A percentile compares a stretch with the other conserved stretches of the same genome.
Evolutionary conservation across 2,329 filamentous ascomycete genomes (phyloP).

Genomic region (Cordyceps farinosa): DNA sequence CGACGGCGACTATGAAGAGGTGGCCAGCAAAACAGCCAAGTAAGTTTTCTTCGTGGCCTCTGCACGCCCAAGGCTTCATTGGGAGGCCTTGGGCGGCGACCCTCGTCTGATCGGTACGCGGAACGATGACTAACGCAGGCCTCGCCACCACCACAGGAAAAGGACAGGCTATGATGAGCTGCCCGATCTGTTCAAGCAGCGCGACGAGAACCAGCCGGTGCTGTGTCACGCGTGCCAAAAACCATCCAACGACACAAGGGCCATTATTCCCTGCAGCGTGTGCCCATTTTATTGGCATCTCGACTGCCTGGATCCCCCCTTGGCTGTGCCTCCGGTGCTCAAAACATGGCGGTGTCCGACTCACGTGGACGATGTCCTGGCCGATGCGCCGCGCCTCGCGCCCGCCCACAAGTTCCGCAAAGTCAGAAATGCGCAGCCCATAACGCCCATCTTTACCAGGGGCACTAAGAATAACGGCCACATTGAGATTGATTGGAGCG

Average conservation of each 20-base stretch:
- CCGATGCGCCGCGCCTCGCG: constrained; percentile 53
- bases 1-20: constrained; percentile 78
- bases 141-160: constrained; percentile 36
- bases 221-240: constrained; percentile 74
- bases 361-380: constrained; percentile 75
- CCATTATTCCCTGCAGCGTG: constrained; percentile 81
- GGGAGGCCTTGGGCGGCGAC: background rate
- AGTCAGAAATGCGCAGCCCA: constrained; percentile 51
- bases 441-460: constrained; percentile 54
- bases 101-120: background rate
- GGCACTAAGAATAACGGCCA: constrained; percentile 68
- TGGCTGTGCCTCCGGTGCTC: constrained; percentile 71
- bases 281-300: constrained; percentile 86
- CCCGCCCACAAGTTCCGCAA: constrained; percentile 61
- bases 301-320: constrained; percentile 83
- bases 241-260: constrained; percentile 56
- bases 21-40: constrained; percentile 59
- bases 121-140: background rate
- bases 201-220: constrained; percentile 72
- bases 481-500: constrained; percentile 63
- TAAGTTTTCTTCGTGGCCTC: constrained; percentile 35
- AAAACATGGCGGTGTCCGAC: constrained; percentile 86
- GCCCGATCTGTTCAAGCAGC: constrained; percentile 64
- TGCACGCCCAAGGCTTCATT: background rate
- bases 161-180: constrained; percentile 56